A percentile compares a stretch with the other conserved stretches of the same genome.
These are phyloP conservation scores for Fusarium sp. DNA, from an alignment of 2,329 filamentous ascomycete species.

Conservation along the genomic window DNA sequence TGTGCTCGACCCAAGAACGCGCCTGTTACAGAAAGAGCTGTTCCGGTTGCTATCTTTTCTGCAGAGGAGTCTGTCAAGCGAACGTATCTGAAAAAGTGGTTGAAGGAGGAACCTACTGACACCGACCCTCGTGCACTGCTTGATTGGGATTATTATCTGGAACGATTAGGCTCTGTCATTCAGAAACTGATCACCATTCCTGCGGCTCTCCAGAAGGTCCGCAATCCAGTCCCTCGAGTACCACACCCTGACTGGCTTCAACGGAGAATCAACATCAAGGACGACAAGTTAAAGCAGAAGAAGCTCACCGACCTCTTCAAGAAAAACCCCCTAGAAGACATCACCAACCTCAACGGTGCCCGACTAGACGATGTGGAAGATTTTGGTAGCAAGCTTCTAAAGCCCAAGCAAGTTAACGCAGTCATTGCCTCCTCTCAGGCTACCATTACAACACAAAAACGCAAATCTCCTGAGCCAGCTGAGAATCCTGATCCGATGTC, in stretches of 20 bases:
- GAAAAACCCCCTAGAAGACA: slow-evolving; percentile 78
- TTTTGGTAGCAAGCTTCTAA: slow-evolving; percentile 77
- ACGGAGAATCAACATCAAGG: slow-evolving; percentile 91
- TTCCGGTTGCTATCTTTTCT: slow-evolving; percentile 97
- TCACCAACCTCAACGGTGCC: slow-evolving; percentile 72
- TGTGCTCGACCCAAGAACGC: slow-evolving; percentile 87
- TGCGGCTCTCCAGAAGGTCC: slow-evolving; percentile 92
- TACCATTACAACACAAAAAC: slow-evolving; percentile 68
- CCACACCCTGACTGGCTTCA: slow-evolving; percentile 97
- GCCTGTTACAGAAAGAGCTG: slow-evolving; percentile 92
- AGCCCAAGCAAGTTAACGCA: slow-evolving; percentile 70
- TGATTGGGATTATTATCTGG: slow-evolving; percentile 97
- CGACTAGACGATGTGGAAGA: slow-evolving; percentile 82
- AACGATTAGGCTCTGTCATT: slow-evolving; percentile 95
- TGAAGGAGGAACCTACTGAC: slow-evolving; percentile 90
- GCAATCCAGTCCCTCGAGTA: slow-evolving; percentile 94
- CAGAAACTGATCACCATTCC: slow-evolving; percentile 99
- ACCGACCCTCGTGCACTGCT: slow-evolving; percentile 91
- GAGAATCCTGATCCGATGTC: slow-evolving; percentile 83
- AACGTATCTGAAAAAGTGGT: slow-evolving; percentile 92
- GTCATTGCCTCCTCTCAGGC: slow-evolving; percentile 69
- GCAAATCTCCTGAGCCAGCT: slow-evolving; percentile 78
- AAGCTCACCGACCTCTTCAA: slow-evolving; percentile 91
- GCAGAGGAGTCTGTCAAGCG: slow-evolving; percentile 90
- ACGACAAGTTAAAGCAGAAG: slow-evolving; percentile 98